Percentiles rank a stretch among this genome's conserved stretches.
Evolutionary conservation across 2,329 filamentous ascomycete species (phyloP).

Genomic region (Penicillium capsulatum): DNA sequence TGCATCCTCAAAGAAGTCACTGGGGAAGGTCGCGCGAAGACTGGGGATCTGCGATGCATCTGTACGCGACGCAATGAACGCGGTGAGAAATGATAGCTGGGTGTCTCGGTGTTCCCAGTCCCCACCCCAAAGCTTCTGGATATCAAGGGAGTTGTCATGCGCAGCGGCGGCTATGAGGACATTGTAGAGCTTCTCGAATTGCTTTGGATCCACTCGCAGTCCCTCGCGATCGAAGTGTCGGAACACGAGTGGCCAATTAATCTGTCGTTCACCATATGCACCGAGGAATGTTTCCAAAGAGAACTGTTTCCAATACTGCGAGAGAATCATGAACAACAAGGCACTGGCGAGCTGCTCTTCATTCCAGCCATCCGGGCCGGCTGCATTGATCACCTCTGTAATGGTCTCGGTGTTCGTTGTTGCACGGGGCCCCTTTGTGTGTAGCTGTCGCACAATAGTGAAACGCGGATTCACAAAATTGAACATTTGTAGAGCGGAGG

Average conservation of each 20-base stretch:
- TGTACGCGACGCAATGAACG: constrained; percentile 73
- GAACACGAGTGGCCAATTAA: constrained; percentile 68
- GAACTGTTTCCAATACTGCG: constrained; percentile 58
- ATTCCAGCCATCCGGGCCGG: constrained; percentile 61
- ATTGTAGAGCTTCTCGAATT: constrained; percentile 78
- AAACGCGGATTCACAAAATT: constrained; percentile 40
- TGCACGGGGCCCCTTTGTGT: constrained; percentile 67
- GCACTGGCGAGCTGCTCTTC: constrained; percentile 80
- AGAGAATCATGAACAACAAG: constrained; percentile 66
- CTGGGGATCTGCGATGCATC: constrained; percentile 82
- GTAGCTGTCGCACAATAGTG: constrained; percentile 60
- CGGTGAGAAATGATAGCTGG: constrained; percentile 88
- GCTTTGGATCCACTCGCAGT: constrained; percentile 68
- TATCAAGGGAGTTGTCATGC: constrained; percentile 64
- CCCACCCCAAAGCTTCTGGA: constrained; percentile 87
- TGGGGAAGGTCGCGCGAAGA: constrained; percentile 70
- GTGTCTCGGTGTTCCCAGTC: constrained; percentile 80
- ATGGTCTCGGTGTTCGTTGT: constrained; percentile 71
- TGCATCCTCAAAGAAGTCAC: constrained; percentile 59
- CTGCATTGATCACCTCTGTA: constrained; percentile 55
- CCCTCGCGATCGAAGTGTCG: constrained; percentile 75
- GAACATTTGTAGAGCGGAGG: constrained; percentile 45
- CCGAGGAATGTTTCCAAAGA: constrained; percentile 65
- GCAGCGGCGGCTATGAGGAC: constrained; percentile 69
- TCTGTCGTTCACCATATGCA: constrained; percentile 52